Evolutionary conservation across 2,329 filamentous ascomycete genomes (phyloP).

Genomic region (Nectriaceae sp.): DNA sequence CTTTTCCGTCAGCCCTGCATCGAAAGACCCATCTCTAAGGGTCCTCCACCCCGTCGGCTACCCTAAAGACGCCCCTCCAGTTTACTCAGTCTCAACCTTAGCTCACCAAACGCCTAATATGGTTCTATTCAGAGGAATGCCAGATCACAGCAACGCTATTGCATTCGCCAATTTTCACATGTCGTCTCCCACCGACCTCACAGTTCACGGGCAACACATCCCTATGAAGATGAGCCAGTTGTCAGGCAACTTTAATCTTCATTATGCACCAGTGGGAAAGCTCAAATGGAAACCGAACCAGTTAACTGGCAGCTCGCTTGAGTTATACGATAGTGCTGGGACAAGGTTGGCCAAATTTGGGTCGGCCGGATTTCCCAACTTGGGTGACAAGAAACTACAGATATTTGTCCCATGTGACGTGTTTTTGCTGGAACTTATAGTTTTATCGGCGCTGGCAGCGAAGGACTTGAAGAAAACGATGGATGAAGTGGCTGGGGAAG

Average conservation of each 20-base stretch:
- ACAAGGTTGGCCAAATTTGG: conserved; percentile 23
- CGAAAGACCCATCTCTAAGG: conserved; percentile 8
- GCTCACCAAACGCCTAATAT: conserved; percentile 17
- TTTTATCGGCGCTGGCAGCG: conserved; percentile 19
- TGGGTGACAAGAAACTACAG: conserved; percentile 21
- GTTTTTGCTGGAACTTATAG: conserved; percentile 19
- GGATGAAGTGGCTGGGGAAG: conserved; percentile 1
- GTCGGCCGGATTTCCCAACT: conserved; percentile 6
- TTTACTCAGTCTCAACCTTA: conserved; percentile 20
- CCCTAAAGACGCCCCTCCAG: conserved; percentile 16
- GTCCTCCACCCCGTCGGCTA: conserved; percentile 14
- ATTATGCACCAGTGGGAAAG: conserved; percentile 18
- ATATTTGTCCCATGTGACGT: conserved; percentile 24
- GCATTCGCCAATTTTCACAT: conserved; percentile 21
- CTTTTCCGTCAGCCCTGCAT: conserved; percentile 12
- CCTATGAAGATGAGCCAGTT: conserved; percentile 16
- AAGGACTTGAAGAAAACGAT: conserved; percentile 12
- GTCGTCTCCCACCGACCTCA: conserved; percentile 16
- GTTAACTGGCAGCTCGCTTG: conserved; percentile 13
- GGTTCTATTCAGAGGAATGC: conserved; percentile 15
- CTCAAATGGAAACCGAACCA: conserved; percentile 30
- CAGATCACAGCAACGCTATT: conserved; percentile 14
- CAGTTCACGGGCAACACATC: conserved; percentile 21
- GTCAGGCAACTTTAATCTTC: conserved; percentile 18
- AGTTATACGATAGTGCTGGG: conserved; percentile 19